Percentiles rank a stretch among this genome's conserved stretches.
Evolutionary conservation across 805 yeast genomes (phyloP).

Genomic region (Zygotorulaspora chibaensis): DNA sequence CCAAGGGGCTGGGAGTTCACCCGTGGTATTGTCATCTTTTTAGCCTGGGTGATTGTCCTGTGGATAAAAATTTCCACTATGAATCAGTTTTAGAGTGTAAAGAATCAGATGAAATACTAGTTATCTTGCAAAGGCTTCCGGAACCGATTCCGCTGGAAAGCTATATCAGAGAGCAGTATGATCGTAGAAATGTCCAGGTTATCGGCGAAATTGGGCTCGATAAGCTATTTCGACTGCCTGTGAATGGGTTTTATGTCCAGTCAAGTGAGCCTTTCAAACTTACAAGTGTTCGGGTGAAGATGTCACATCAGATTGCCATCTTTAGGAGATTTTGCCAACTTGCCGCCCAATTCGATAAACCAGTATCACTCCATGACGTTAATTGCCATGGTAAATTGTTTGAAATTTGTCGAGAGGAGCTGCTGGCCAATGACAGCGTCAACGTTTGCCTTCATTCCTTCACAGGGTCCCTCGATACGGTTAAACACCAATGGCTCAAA

Average conservation of each 20-base stretch:
- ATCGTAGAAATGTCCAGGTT: slow-evolving; percentile 32
- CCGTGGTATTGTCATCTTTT: slow-evolving; percentile 87
- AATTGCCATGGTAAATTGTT: slow-evolving; percentile 64
- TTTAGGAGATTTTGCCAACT: slow-evolving; percentile 48
- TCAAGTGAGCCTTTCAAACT: slow-evolving; percentile 27
- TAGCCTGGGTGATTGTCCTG: slow-evolving; percentile 26
- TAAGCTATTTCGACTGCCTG: slow-evolving; percentile 64
- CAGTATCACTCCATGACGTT: slow-evolving; percentile 82
- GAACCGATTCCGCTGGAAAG: slow-evolving; percentile 47
- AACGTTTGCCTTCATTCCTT: slow-evolving; percentile 74
- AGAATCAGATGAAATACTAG: slow-evolving; percentile 26
- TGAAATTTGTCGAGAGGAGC: slow-evolving; percentile 33
- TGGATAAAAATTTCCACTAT: slow-evolving; percentile 53
- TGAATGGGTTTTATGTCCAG: slow-evolving; percentile 49
- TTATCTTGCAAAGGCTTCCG: slow-evolving; percentile 51
- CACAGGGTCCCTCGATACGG: slow-evolving; percentile 75
- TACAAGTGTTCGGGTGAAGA: slow-evolving; percentile 48
- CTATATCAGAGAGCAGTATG: slow-evolving; percentile 29
- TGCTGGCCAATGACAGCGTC: slow-evolving; percentile 22
- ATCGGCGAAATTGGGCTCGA: slow-evolving; percentile 94
- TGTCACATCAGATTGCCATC: slow-evolving; percentile 62
- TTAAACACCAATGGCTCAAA: slow-evolving; percentile 42
- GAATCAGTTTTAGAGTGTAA: slow-evolving; percentile 41
- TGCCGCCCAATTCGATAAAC: slow-evolving; percentile 46
- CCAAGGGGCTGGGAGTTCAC: slow-evolving; percentile 69